Conservation (phyloP, 129 eudicot species). For the Chrysanthemum seticuspe region DNA sequence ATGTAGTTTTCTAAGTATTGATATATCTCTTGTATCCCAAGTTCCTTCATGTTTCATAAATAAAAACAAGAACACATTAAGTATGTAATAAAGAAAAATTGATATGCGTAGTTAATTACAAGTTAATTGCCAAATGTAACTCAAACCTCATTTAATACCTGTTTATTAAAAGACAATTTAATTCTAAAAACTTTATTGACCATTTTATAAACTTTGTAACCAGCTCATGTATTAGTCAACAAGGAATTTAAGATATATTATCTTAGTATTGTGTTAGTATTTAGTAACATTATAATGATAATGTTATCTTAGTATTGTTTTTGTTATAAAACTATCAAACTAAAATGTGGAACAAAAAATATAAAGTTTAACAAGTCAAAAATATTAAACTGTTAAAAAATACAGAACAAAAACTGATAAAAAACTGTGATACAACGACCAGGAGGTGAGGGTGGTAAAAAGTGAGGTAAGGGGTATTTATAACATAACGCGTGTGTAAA, state of each 20-base stretch:
- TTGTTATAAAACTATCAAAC: too few species aligned
- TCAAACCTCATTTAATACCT: conserved; percentile 29
- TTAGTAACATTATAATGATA: too few species aligned
- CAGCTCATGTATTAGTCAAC: conserved; percentile 13
- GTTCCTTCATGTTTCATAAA: conserved; percentile 16
- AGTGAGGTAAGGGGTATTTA: too few species aligned
- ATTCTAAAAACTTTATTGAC: conserved; percentile 23
- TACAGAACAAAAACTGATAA: too few species aligned
- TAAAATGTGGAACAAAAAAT: too few species aligned
- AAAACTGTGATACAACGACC: too few species aligned
- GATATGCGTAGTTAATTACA: conserved; percentile 22
- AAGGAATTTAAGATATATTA: not conserved
- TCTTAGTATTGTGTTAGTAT: too few species aligned
- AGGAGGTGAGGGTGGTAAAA: too few species aligned
- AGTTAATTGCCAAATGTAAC: conserved; percentile 35
- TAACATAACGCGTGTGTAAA: not conserved
- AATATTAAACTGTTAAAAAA: too few species aligned
- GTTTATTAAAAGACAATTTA: conserved; percentile 20
- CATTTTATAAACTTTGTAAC: conserved; percentile 7
- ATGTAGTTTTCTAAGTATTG: conserved; percentile 6
- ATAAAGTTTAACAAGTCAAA: too few species aligned
- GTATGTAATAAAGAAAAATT: conserved; percentile 28
- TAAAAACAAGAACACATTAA: not conserved
- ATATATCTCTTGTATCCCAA: conserved; percentile 2
- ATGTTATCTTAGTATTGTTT: too few species aligned